A percentile compares a stretch with the other conserved stretches of the same genome.
phyloP scores from a whole-genome alignment of 768 basidiomycete species.

The Cystofilobasidium capitatum region DNA sequence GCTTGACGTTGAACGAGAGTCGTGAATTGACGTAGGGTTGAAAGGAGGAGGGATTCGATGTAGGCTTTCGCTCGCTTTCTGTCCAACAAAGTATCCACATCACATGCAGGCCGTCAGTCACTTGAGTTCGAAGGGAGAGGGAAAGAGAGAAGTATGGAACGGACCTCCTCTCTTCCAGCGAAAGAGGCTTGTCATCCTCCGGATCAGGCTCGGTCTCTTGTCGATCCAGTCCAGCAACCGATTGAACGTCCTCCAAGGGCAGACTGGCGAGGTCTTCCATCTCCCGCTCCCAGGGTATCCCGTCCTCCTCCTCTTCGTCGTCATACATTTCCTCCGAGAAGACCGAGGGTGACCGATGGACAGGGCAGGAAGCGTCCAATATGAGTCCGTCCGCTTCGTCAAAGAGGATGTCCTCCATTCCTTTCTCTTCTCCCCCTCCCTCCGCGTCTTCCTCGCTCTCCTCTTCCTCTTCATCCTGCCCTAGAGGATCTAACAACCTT shows the following conservation, averaged over 20 bases:
- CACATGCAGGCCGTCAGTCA: not conserved
- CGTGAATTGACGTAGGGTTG: not conserved
- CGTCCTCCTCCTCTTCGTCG: no score
- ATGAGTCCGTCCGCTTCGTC: not conserved
- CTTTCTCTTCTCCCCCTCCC: not conserved
- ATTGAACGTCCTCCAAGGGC: not conserved
- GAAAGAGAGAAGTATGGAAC: not conserved
- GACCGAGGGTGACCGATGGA: not conserved
- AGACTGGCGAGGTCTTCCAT: not conserved
- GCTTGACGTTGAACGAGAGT: not conserved
- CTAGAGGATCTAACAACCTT: no score
- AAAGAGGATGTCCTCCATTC: not conserved
- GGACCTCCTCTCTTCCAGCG: not conserved
- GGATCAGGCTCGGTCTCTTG: no score
- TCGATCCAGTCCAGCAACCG: no score
- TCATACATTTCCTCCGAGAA: no score
- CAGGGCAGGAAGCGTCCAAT: not conserved
- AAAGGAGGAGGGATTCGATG: constrained; percentile 3
- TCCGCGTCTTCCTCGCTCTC: not conserved
- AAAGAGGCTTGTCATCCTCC: not conserved
- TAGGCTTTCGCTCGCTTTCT: constrained; percentile 2
- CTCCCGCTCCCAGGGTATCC: not conserved
- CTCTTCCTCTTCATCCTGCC: not conserved
- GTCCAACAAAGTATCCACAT: not conserved
- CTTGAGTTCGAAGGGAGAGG: not conserved